Percentiles rank a stretch among this genome's conserved stretches.
Evolutionary conservation across 2,329 filamentous ascomycete genomes (phyloP).

Genomic region (Apiospora phragmitis): DNA sequence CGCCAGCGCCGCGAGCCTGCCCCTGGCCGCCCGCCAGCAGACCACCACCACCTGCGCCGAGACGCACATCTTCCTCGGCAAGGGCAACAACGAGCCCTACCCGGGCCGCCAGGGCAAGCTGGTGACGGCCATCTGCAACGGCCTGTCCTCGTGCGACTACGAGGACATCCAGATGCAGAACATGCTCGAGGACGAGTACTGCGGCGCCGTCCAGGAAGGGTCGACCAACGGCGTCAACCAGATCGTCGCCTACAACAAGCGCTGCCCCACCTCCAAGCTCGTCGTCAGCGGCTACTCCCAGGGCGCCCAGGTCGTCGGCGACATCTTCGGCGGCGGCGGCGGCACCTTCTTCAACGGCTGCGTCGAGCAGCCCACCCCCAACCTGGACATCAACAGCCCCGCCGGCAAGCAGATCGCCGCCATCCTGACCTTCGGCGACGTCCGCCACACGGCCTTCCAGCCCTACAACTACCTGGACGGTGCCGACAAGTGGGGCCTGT

Average conservation of each 20-base stretch:
- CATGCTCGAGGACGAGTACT: conserved; percentile 32
- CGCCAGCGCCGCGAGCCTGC: conserved; percentile 1
- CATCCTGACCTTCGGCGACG: conserved; percentile 35
- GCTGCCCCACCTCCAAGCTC: conserved; percentile 40
- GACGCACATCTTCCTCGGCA: conserved; percentile 26
- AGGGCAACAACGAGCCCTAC: conserved; percentile 36
- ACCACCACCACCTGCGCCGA: conserved; percentile 19
- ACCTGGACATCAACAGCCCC: conserved; percentile 26
- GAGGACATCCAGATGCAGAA: conserved; percentile 35
- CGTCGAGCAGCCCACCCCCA: conserved; percentile 23
- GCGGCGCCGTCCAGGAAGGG: conserved; percentile 37
- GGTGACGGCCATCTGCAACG: conserved; percentile 31
- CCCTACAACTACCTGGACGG: conserved; percentile 34
- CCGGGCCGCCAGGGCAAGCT: conserved; percentile 34
- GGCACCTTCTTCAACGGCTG: conserved; percentile 35
- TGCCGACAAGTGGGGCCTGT: conserved; percentile 25
- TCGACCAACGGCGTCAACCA: conserved; percentile 35
- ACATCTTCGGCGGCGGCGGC: conserved; percentile 36
- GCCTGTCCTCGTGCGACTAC: conserved; percentile 20
- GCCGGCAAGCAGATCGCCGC: conserved; percentile 36
- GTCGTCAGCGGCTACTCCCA: conserved; percentile 44
- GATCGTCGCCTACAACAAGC: conserved; percentile 39
- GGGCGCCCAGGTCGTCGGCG: conserved; percentile 39
- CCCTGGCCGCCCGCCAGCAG: conserved; percentile 9
- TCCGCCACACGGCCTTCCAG: conserved; percentile 35